Evolutionary conservation across 2,329 filamentous ascomycete species (phyloP), one percentile per base, ranked within the genome.

Genomic region (Penicillium verrucosum): DNA sequence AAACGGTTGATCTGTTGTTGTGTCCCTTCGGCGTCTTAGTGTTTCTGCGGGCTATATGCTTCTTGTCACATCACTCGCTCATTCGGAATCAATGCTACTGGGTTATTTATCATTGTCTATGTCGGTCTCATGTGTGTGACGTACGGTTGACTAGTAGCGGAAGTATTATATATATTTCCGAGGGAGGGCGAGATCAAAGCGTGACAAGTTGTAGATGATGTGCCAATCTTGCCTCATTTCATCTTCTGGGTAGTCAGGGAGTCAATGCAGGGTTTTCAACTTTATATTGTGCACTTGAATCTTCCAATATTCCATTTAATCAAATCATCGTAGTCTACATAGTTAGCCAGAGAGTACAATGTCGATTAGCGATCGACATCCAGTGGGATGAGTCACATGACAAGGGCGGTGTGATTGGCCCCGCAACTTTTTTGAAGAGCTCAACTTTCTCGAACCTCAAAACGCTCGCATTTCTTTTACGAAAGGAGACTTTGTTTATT

Each of bases 371-470:
- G 16, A 46, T 45, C 21, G 32, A 7, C n/a, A 30, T 42, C 36
- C 4, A 10, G 47, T 11, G 36, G 42, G 21, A 38, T 11, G 10
- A 5, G n/a, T 57, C 59, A 65, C 56, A 51, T 65, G 61, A 60
- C 21, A 37, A 58, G 34, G 42, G 58, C 63, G 64, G 64, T 60
- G 52, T 56, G 32, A 34, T 55, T 37, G 54, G 63, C 62, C 60
- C 63, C 62, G 62, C 62, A 56, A 60, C 58, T 57, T 65, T 65
- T 65, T 65, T 60, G 60, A 63, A 56, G 54, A 60, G 57, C 58
- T 62, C 56, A 59, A 63, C 63, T 60, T 60, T 62, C 58, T 60
- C 47, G 27, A 43, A 46, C 27, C n/a, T 40, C 41, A 25, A 41
- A 41, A 41, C 18, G 53, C 47, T 44, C 23, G 42, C 47, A 57